These are phyloP conservation scores for Fusarium mexicanum DNA, from an alignment of 2,329 filamentous ascomycete species.

Conservation along the genomic window DNA sequence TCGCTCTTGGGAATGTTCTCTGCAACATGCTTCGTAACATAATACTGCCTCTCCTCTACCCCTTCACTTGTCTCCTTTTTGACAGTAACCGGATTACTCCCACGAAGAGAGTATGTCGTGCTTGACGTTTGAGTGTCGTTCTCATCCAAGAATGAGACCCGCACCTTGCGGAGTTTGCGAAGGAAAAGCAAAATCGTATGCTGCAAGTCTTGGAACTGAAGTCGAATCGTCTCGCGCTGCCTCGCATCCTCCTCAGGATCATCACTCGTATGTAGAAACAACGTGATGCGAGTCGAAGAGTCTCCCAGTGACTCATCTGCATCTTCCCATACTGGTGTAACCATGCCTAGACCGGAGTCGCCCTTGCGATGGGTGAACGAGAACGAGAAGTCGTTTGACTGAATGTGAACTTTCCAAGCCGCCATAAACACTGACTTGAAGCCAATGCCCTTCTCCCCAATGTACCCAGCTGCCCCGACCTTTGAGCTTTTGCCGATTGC, in stretches of 20 bases:
- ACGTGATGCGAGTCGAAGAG: slow-evolving; percentile 50
- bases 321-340: slow-evolving; percentile 55
- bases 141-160: slow-evolving; percentile 44
- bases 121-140: neutral
- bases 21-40: slow-evolving; percentile 44
- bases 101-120: slow-evolving; percentile 21
- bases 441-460: slow-evolving; percentile 62
- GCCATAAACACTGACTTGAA: slow-evolving; percentile 63
- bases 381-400: slow-evolving; percentile 57
- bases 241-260: slow-evolving; percentile 20
- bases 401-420: slow-evolving; percentile 55
- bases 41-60: slow-evolving; percentile 29
- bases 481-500: slow-evolving; percentile 58
- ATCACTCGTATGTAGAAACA: slow-evolving; percentile 48
- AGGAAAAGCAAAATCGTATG: slow-evolving; percentile 55
- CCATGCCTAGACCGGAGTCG: slow-evolving; percentile 61
- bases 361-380: slow-evolving; percentile 52
- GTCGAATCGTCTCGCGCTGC: slow-evolving; percentile 39
- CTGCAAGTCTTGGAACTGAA: slow-evolving; percentile 52
- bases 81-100: slow-evolving; percentile 5
- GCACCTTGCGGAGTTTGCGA: slow-evolving; percentile 50
- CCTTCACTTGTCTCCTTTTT: neutral
- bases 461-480: slow-evolving; percentile 51
- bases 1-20: slow-evolving; percentile 47
- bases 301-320: slow-evolving; percentile 10